Conservation (phyloP, 1,284 basidiomycete species). For the Leucoagaricus sp. region DNA sequence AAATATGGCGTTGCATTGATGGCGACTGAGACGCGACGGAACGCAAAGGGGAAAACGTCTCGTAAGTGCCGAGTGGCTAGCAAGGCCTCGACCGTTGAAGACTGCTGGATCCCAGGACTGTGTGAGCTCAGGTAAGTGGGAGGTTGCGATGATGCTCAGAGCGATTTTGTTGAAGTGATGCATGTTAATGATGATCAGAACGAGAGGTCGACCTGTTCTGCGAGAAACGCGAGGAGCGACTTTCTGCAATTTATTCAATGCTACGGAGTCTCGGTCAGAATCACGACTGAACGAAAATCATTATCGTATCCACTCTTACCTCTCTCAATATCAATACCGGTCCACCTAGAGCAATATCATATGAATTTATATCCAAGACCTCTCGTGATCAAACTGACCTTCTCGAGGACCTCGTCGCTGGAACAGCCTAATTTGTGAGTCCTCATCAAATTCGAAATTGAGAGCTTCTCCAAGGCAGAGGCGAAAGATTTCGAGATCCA, state of each 20-base stretch:
- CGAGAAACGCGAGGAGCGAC: slow-evolving; percentile 70
- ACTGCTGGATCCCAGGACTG: no score
- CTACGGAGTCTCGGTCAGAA: slow-evolving; percentile 30
- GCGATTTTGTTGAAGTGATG: slow-evolving; percentile 84
- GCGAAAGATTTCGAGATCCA: slow-evolving; percentile 74
- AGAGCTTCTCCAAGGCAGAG: slow-evolving; percentile 81
- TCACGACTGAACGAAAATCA: slow-evolving; percentile 4
- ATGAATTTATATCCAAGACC: background rate
- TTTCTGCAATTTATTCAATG: slow-evolving; percentile 84
- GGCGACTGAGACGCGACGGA: no score
- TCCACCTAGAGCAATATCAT: slow-evolving; percentile 48
- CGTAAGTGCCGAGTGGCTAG: no score
- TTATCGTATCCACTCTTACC: slow-evolving; percentile 53
- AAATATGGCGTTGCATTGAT: no score
- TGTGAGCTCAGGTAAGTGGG: no score
- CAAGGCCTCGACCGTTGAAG: no score
- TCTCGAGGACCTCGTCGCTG: slow-evolving; percentile 85
- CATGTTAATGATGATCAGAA: slow-evolving; percentile 77
- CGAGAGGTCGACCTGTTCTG: slow-evolving; percentile 64
- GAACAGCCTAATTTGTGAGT: slow-evolving; percentile 77
- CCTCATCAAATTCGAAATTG: slow-evolving; percentile 81
- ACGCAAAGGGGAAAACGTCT: no score
- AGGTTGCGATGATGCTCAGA: no score
- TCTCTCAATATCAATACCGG: slow-evolving; percentile 82
- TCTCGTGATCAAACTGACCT: slow-evolving; percentile 38